Conservation (phyloP, 177 flowering plant genomes). For the Telopea speciosissima region DNA sequence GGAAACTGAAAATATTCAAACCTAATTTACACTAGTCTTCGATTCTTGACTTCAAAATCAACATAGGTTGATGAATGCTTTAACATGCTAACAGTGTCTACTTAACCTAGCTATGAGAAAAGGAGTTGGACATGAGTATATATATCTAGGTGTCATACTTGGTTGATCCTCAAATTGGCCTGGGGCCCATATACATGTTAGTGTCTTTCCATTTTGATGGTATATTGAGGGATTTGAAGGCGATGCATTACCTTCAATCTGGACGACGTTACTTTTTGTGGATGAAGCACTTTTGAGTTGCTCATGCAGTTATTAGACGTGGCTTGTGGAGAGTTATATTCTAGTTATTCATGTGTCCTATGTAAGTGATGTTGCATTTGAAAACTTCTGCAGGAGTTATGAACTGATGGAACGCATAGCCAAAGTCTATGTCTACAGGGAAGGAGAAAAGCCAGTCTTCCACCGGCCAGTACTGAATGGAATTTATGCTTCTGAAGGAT, state of each 20-base stretch:
- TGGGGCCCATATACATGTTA: neutral
- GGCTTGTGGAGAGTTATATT: neutral
- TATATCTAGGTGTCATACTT: neutral
- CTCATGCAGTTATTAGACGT: neutral
- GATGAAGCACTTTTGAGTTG: neutral
- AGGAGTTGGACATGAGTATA: neutral
- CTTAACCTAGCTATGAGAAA: neutral
- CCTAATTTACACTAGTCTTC: neutral
- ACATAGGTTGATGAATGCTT: neutral
- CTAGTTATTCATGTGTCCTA: neutral
- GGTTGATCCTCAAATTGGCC: neutral
- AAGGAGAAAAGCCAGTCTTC: slow-evolving; percentile 61
- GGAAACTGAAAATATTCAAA: neutral
- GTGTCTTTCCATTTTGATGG: neutral
- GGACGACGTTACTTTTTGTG: neutral
- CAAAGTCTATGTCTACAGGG: slow-evolving; percentile 60
- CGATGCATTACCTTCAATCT: neutral
- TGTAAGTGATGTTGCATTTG: neutral
- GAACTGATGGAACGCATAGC: slow-evolving; percentile 63
- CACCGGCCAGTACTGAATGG: slow-evolving; percentile 56
- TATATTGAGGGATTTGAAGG: neutral
- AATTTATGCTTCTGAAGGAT: slow-evolving; percentile 78
- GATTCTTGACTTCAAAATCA: neutral
- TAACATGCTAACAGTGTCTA: neutral
- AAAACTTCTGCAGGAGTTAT: slow-evolving; percentile 51